Evolutionary conservation across 768 basidiomycete species (phyloP), one percentile per base, ranked within the genome.

Genomic region (Kwoniella europaea): DNA sequence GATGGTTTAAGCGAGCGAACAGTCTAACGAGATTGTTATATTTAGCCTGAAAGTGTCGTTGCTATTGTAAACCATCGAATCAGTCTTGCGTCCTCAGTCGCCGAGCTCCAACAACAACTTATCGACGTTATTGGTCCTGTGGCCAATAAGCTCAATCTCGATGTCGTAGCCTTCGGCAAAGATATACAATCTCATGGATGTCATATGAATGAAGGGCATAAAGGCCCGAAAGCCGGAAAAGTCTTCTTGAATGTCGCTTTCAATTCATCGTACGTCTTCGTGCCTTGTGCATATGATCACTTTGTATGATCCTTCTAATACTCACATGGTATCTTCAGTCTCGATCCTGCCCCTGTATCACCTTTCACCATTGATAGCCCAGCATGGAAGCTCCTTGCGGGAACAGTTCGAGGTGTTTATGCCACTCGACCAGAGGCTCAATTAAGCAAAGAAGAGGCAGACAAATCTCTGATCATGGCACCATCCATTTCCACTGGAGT

Each of bases 51-150:
- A 50, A 66, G 68, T n/a, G 75, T 77, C 3, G 65, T 64, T 10
- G 81, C 81, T 7, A 74, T 82, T 9, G 69, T 81, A 58, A 83
- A 83, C 67, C 79, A 81, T 64, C 78, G 82, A 22, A 82, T 82
- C 77, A 78, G 71, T 69, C 59, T 78, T 58, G 78, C 71, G 55
- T 79, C 78, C 1, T 79, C 76, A 2, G 73, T 74, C 27, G 62
- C 55, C 2, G 80, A 80, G 55, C 74, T 80, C 4, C 74, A 78
- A 50, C 63, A 78, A 13, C 76, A 73, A 43, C 67, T 80, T 29
- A 68, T 69, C 10, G 29, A 71, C 6, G 67, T 74, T 12, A 43
- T 81, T 18, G 43, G 22, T 1, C 74, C 75, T 9, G 67, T 79
- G 4, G 79, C 79, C 10, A 63, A 69, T 43, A 66, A 75, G 54